Conservation (phyloP, 2,329 filamentous ascomycete genomes). For the Apiospora sp. region DNA sequence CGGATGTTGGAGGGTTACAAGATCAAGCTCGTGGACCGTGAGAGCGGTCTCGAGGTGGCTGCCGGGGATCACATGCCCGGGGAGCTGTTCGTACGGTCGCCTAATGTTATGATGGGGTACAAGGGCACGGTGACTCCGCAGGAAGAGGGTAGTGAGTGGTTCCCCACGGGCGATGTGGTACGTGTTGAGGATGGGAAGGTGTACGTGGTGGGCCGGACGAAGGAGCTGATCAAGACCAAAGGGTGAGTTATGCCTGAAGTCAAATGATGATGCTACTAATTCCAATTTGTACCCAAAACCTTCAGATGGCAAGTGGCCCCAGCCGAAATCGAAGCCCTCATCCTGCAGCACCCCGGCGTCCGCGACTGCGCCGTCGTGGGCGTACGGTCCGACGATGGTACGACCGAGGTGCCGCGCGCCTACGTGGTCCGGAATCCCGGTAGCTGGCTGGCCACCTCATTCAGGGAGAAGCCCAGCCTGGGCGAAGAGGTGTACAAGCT, state of each 20-base stretch:
- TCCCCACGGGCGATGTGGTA: conserved; percentile 52
- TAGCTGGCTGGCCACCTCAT: too few relatives aligned
- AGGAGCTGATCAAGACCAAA: conserved; percentile 55
- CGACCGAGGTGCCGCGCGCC: conserved; percentile 49
- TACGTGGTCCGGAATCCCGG: conserved; percentile 56
- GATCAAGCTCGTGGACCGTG: conserved; percentile 34
- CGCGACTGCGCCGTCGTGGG: conserved; percentile 55
- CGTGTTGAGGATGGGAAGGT: conserved; percentile 45
- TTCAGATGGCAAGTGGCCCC: conserved; percentile 55
- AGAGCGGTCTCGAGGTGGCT: background rate
- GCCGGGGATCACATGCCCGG: background rate
- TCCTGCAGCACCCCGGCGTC: conserved; percentile 52
- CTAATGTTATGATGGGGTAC: conserved; percentile 21
- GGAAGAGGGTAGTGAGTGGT: conserved; percentile 47
- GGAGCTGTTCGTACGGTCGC: conserved; percentile 15
- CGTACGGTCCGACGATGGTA: conserved; percentile 44
- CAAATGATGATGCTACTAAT: too few relatives aligned
- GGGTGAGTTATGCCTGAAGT: too few relatives aligned
- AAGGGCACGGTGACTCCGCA: background rate
- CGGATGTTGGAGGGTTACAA: conserved; percentile 49
- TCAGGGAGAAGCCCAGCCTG: too few relatives aligned
- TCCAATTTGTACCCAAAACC: too few relatives aligned
- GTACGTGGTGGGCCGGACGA: conserved; percentile 50
- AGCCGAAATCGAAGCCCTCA: conserved; percentile 54
- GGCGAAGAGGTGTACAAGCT: conserved; percentile 51